Evolutionary conservation across 2,329 filamentous ascomycete species (phyloP).

Genomic region (Verticillium isaacii): DNA sequence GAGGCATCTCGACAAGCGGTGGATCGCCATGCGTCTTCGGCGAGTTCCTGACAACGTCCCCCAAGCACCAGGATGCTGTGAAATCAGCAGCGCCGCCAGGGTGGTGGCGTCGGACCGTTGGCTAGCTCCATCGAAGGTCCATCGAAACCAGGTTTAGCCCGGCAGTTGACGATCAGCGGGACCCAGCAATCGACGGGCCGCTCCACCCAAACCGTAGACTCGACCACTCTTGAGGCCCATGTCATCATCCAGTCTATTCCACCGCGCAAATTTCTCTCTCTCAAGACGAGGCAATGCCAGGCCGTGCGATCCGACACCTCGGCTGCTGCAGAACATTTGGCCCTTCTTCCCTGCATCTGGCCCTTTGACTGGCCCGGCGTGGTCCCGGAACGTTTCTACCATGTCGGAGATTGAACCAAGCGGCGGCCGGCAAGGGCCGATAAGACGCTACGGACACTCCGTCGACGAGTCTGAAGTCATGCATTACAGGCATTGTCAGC

Average conservation of each 20-base stretch:
- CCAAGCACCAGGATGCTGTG: neutral
- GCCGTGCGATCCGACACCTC: neutral
- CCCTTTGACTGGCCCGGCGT: neutral
- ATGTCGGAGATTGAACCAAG: neutral
- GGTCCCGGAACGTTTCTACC: neutral
- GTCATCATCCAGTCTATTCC: neutral
- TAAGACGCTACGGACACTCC: neutral
- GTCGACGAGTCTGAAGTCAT: neutral
- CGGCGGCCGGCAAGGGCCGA: neutral
- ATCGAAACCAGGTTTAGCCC: neutral
- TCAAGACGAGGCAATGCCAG: neutral
- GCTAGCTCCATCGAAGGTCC: neutral
- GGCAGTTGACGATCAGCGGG: slow-evolving; percentile 2
- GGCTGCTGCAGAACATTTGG: neutral
- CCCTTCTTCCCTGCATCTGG: neutral
- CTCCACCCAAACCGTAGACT: neutral
- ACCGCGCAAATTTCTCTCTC: neutral
- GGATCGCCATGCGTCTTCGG: neutral
- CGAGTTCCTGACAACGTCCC: neutral
- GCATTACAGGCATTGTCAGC: neutral
- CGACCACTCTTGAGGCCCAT: neutral
- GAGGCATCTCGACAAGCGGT: neutral
- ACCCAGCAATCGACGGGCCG: neutral
- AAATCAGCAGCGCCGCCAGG: neutral
- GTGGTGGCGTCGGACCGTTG: neutral